Base-by-base conservation (phyloP, 2,329 filamentous ascomycete species). In the Chaetomium sp. region DNA sequence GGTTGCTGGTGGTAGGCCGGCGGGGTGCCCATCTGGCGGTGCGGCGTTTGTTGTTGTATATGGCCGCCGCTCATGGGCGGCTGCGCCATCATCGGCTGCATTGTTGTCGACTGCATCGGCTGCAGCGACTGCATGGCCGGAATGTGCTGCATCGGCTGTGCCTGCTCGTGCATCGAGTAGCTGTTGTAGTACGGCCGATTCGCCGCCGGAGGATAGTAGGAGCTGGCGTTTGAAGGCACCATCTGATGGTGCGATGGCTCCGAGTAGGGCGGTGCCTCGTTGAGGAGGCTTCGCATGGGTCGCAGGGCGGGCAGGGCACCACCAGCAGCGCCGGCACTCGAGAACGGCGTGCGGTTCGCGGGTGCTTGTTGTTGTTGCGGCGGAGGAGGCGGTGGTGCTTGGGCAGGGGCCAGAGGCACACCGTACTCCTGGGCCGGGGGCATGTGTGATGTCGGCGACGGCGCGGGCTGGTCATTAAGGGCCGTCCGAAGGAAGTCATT, bases 401-500 rank as follows among this genome's bases (percentile, higher is more conserved):
- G 51, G 6, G 46, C 46, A 6, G 36, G 42, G n/a, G 48, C 19
- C 19, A 27, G 12, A 4, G 34, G 11, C 40, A 45, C 44, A 3
- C 38, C 19, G 42, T 58, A 59, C 7, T 58, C 53, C 41, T 61
- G 57, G 3, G 41, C 41, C 36, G 51, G 49, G 33, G 14, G 11
- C 47, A 42, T 63, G 61, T 58, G 48, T 3, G 52, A 57, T 7
- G 57, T 47, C 14, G 48, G 54, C 5, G 54, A 44, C 0, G 67
- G 32, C 46, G n/a, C 43, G 14, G 66, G 59, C 6, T 65, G 49
- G 5, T 67, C 69, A 46, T 73, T 73, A 12, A 73, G 59, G 1
- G 71, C 70, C 3, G 71, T 73, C 49, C 71, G 67, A 6, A 73
- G 55, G 59, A 73, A 73, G 4, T 67, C 62, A 54, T 68, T 70